Conservation (phyloP, 208 protist genomes). For the Acanthamoeba lenticulata region DNA sequence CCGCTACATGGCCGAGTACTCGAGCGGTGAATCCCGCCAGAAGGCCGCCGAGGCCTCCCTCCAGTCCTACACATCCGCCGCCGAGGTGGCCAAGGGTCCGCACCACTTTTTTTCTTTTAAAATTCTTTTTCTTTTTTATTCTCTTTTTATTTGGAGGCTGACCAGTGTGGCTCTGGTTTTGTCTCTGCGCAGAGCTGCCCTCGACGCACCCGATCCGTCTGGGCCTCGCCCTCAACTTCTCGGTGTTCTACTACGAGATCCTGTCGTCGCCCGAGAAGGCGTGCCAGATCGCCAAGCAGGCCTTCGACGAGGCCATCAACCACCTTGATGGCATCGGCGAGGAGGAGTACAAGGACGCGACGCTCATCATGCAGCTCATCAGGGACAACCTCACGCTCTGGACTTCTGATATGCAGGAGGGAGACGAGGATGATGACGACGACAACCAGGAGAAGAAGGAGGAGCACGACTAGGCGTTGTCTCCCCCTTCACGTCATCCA, state of each 20-base stretch:
- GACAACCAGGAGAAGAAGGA: slow-evolving; percentile 43
- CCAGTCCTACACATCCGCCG: slow-evolving; percentile 18
- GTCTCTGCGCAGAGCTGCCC: slow-evolving; percentile 70
- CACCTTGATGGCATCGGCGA: slow-evolving; percentile 89
- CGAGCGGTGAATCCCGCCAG: not conserved
- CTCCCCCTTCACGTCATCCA: no score
- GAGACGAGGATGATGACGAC: slow-evolving; percentile 42
- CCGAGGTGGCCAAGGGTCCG: slow-evolving; percentile 5
- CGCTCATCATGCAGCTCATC: slow-evolving; percentile 93
- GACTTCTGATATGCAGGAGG: slow-evolving; percentile 82
- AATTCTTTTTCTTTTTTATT: not conserved
- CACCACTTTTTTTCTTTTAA: not conserved
- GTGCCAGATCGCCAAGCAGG: slow-evolving; percentile 89
- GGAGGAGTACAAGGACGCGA: slow-evolving; percentile 88
- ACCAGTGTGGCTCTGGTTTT: not conserved
- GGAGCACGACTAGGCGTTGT: not conserved
- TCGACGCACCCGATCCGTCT: slow-evolving; percentile 92
- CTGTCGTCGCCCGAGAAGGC: slow-evolving; percentile 83
- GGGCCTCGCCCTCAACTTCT: slow-evolving; percentile 92
- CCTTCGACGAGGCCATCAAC: slow-evolving; percentile 91
- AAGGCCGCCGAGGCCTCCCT: slow-evolving; percentile 53
- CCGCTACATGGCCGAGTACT: slow-evolving; percentile 90
- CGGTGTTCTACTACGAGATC: slow-evolving; percentile 93
- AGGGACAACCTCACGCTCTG: slow-evolving; percentile 92
- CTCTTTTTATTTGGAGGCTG: not conserved